Evolutionary conservation across 2,329 filamentous ascomycete genomes (phyloP).

Genomic region (Arthrobotrys pseudoclavata): DNA sequence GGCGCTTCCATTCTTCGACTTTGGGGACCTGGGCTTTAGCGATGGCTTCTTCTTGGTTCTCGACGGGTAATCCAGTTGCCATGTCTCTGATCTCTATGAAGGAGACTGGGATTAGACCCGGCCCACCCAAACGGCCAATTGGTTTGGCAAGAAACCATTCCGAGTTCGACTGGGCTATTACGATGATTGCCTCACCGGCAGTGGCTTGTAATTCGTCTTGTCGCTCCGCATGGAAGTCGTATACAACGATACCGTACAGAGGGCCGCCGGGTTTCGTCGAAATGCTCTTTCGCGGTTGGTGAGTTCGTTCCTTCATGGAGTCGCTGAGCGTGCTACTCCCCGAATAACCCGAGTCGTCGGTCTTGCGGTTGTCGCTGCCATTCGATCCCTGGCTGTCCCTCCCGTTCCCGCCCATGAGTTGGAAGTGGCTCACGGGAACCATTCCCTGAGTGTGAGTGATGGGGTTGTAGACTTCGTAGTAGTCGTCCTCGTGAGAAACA

Average conservation of each 20-base stretch:
- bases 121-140: slow-evolving; percentile 95
- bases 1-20: slow-evolving; percentile 99
- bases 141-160: slow-evolving; percentile 99
- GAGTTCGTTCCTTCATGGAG: slow-evolving; percentile 63
- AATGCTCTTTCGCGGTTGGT: slow-evolving; percentile 63
- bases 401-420: slow-evolving; percentile 90
- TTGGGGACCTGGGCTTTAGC: slow-evolving; percentile 88
- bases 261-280: slow-evolving; percentile 76
- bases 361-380: slow-evolving; percentile 70
- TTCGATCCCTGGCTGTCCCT: slow-evolving; percentile 82
- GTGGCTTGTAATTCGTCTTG: slow-evolving; percentile 97
- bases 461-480: slow-evolving; percentile 99
- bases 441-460: slow-evolving; percentile 87
- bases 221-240: slow-evolving; percentile 93
- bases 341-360: slow-evolving; percentile 90
- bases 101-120: slow-evolving; percentile 93
- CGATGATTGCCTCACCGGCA: slow-evolving; percentile 94
- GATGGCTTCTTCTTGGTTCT: slow-evolving; percentile 86
- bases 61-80: slow-evolving; percentile 83
- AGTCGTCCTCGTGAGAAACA: slow-evolving; percentile 95
- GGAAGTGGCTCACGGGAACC: slow-evolving; percentile 94
- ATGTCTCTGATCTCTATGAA: slow-evolving; percentile 98
- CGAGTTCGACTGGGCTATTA: slow-evolving; percentile 97
- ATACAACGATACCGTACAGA: slow-evolving; percentile 97
- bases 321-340: slow-evolving; percentile 67